A percentile compares a stretch with the other conserved stretches of the same genome.
phyloP scores from a whole-genome alignment of 495 filamentous ascomycete genomes.

The Tuber melanosporum region DNA sequence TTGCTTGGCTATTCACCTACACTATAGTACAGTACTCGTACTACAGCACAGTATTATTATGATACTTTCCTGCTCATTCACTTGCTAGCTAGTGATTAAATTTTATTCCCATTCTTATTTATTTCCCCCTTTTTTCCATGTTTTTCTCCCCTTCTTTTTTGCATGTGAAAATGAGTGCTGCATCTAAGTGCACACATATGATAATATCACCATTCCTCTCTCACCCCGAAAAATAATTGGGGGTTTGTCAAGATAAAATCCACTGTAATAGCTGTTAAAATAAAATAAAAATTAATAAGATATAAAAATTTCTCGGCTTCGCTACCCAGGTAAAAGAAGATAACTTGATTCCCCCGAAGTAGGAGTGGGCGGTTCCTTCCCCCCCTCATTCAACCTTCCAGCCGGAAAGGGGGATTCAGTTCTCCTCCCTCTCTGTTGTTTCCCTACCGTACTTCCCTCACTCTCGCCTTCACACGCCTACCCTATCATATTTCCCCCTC shows the following conservation, averaged over 20 bases:
- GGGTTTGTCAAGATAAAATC: not conserved
- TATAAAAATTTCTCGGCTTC: not conserved
- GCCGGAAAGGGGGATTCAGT: conserved; percentile 8
- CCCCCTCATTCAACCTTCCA: not conserved
- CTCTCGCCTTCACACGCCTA: conserved; percentile 9
- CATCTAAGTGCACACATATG: not conserved
- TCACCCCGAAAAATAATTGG: not conserved
- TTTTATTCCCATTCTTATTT: not conserved
- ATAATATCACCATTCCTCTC: not conserved
- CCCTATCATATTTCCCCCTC: conserved; percentile 2
- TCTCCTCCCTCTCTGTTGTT: conserved; percentile 21
- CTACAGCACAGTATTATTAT: not conserved
- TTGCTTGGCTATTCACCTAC: not conserved
- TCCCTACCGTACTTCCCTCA: conserved; percentile 3
- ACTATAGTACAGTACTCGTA: not conserved
- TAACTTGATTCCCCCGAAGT: not conserved
- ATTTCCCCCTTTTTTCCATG: not conserved
- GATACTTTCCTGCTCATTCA: not conserved
- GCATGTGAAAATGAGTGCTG: not conserved
- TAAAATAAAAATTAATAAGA: not conserved
- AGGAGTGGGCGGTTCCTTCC: not conserved
- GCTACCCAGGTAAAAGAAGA: not conserved
- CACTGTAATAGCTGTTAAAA: not conserved
- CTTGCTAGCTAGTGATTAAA: not conserved
- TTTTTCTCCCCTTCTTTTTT: not conserved